Conservation (phyloP, 1,284 basidiomycete genomes). For the Stereum hirsutum region DNA sequence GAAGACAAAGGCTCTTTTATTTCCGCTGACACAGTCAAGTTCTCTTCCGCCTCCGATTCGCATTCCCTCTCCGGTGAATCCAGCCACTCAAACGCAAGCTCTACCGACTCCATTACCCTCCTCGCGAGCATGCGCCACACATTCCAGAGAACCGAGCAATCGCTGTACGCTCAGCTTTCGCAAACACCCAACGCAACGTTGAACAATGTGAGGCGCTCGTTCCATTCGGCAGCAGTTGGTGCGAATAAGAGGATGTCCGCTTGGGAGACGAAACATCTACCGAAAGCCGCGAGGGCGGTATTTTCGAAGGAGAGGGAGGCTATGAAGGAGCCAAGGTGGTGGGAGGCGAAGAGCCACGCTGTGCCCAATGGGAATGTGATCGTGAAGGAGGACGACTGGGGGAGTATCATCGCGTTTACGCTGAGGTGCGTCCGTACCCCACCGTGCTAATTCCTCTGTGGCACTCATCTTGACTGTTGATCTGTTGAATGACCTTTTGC, state of each 20-base stretch:
- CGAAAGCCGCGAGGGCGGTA: conserved; percentile 13
- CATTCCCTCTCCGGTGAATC: conserved; percentile 12
- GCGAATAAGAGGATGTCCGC: conserved; percentile 41
- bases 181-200: conserved; percentile 34
- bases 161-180: conserved; percentile 43
- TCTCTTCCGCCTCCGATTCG: conserved; percentile 10
- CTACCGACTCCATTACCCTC: conserved; percentile 25
- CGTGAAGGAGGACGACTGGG: conserved; percentile 63
- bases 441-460: background rate
- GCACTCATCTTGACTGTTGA: background rate
- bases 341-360: conserved; percentile 48
- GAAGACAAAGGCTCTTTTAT: conserved; percentile 5
- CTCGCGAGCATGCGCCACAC: conserved; percentile 42
- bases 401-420: conserved; percentile 67
- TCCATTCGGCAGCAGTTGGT: conserved; percentile 39
- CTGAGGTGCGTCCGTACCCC: conserved; percentile 35
- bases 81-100: conserved; percentile 11
- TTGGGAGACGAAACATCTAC: conserved; percentile 56
- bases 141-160: conserved; percentile 50
- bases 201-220: conserved; percentile 56
- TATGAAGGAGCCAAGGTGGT: conserved; percentile 51
- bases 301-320: conserved; percentile 21
- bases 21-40: conserved; percentile 11
- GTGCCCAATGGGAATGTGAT: conserved; percentile 61
- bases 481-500: background rate